Percentiles rank a stretch among this genome's conserved stretches.
Evolutionary conservation across 345 rosid species (phyloP).

Genomic region (Arabidopsis thaliana): DNA sequence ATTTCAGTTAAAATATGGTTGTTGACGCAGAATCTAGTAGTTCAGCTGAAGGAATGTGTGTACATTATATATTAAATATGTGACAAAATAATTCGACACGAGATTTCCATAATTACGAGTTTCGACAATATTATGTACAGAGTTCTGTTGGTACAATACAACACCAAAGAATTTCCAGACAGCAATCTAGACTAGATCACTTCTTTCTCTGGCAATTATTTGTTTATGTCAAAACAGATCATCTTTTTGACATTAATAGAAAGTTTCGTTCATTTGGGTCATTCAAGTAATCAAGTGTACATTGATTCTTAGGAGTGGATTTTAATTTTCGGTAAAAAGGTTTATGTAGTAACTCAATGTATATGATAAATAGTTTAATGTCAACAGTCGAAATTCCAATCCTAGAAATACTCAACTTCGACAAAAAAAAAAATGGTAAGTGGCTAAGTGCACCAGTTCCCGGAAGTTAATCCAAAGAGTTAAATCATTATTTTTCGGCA

Average conservation of each 20-base stretch:
- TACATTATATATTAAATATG: background rate
- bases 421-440: background rate
- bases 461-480: background rate
- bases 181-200: slow-evolving; percentile 11
- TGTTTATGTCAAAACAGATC: background rate
- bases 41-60: slow-evolving; percentile 25
- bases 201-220: background rate
- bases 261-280: background rate
- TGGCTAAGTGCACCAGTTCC: background rate
- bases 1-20: slow-evolving; percentile 36
- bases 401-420: background rate
- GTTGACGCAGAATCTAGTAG: slow-evolving; percentile 41
- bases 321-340: background rate
- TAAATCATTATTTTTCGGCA: background rate
- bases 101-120: slow-evolving; percentile 32
- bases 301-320: background rate
- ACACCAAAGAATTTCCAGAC: slow-evolving; percentile 24
- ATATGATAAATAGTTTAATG: background rate
- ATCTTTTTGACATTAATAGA: background rate
- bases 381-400: too few relatives aligned
- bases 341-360: background rate
- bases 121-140: slow-evolving; percentile 11
- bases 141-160: slow-evolving; percentile 13
- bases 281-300: background rate
- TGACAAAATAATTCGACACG: background rate